Evolutionary conservation across 768 basidiomycete species (phyloP).

Genomic region (Xerocomellus dryophilus): DNA sequence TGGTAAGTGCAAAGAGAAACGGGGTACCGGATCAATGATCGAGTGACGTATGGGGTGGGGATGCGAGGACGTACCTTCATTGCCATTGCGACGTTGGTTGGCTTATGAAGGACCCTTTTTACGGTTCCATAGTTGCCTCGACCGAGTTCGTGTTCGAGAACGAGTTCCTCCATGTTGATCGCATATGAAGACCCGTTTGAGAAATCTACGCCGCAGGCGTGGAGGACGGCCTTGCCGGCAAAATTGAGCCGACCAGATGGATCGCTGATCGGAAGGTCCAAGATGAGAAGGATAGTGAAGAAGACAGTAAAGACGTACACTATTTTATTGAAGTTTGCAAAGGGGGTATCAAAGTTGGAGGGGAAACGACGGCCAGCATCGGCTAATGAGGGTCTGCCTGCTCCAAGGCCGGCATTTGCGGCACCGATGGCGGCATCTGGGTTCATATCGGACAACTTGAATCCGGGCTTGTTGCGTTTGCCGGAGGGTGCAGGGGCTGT

Average conservation of each 20-base stretch:
- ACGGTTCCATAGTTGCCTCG: slow-evolving; percentile 98
- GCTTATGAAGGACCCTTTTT: slow-evolving; percentile 90
- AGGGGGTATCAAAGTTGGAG: slow-evolving; percentile 65
- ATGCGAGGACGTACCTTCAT: slow-evolving; percentile 75
- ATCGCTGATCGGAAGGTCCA: slow-evolving; percentile 52
- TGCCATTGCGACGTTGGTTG: slow-evolving; percentile 95
- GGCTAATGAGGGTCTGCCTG: slow-evolving; percentile 55
- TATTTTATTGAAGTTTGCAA: slow-evolving; percentile 90
- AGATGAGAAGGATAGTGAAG: slow-evolving; percentile 2
- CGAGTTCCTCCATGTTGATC: slow-evolving; percentile 93
- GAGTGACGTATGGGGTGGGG: slow-evolving; percentile 11
- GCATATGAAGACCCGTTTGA: slow-evolving; percentile 85
- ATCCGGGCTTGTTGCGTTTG: slow-evolving; percentile 48
- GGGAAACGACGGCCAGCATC: slow-evolving; percentile 37
- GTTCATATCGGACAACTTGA: slow-evolving; percentile 65
- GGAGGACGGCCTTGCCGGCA: slow-evolving; percentile 86
- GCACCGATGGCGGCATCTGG: slow-evolving; percentile 51
- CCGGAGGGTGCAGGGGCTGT: slow-evolving; percentile 39
- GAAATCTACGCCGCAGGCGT: slow-evolving; percentile 87
- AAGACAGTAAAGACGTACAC: slow-evolving; percentile 57
- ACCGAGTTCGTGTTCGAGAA: slow-evolving; percentile 90
- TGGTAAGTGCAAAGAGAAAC: background rate
- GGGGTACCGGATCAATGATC: background rate
- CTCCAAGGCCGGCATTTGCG: slow-evolving; percentile 66
- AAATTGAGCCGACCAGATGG: slow-evolving; percentile 96